Conservation (phyloP, 192 early-diverging fungal genomes). For the Coemansia sp. region DNA sequence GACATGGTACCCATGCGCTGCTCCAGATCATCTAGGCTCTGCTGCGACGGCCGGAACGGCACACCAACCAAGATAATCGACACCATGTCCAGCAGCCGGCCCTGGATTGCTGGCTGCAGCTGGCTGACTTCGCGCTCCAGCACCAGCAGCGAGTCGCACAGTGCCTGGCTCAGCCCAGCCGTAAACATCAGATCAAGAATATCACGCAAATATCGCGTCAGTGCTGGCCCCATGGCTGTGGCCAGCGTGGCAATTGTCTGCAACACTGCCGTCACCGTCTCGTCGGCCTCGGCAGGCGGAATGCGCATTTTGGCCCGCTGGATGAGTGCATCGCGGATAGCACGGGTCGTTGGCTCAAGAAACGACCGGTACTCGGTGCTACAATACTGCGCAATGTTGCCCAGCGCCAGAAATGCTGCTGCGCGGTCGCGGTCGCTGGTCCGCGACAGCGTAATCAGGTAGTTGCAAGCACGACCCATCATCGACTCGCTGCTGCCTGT, state of each 20-base stretch:
- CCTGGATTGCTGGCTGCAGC: conserved; percentile 78
- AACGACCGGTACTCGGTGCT: conserved; percentile 75
- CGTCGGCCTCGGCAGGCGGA: conserved; percentile 2
- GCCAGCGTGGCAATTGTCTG: conserved; percentile 88
- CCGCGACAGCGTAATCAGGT: conserved; percentile 74
- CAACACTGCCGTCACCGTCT: conserved; percentile 67
- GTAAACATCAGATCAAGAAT: conserved; percentile 91
- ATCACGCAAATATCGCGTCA: conserved; percentile 85
- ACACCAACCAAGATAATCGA: conserved; percentile 81
- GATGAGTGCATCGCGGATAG: conserved; percentile 72
- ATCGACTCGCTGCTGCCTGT: conserved; percentile 55
- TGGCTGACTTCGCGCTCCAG: conserved; percentile 81
- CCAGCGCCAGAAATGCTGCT: conserved; percentile 81
- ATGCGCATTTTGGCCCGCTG: conserved; percentile 55
- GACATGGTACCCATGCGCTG: conserved; percentile 22
- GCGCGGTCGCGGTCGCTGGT: conserved; percentile 45
- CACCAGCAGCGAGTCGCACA: conserved; percentile 78
- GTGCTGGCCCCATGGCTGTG: conserved; percentile 82
- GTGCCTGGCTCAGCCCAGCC: conserved; percentile 75
- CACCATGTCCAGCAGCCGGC: conserved; percentile 83
- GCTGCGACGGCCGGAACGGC: conserved; percentile 61
- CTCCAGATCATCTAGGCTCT: conserved; percentile 29
- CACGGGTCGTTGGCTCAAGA: conserved; percentile 72
- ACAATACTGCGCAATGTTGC: conserved; percentile 79
- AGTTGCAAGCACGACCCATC: conserved; percentile 71